These are phyloP conservation scores for Saccharomycopsis vini DNA, from an alignment of 805 yeast genomes.

Conservation along the genomic window DNA sequence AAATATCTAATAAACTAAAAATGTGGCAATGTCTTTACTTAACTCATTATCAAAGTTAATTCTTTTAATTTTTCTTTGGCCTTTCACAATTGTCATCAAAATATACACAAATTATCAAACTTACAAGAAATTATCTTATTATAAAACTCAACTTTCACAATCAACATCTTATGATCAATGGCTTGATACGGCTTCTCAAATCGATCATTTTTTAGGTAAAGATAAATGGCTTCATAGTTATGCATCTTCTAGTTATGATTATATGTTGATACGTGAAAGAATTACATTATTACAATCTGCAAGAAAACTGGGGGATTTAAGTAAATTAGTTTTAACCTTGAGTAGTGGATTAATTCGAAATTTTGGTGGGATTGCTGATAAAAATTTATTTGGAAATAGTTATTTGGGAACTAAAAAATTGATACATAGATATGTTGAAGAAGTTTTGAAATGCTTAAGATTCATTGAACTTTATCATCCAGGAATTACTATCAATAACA, in stretches of 20 bases:
- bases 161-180: constrained; percentile 63
- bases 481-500: too few species aligned
- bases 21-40: constrained; percentile 2
- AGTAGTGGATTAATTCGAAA: constrained; percentile 81
- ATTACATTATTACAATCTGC: constrained; percentile 55
- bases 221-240: constrained; percentile 66
- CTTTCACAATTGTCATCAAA: constrained; percentile 15
- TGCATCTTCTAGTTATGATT: constrained; percentile 38
- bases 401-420: constrained; percentile 82
- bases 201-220: constrained; percentile 45
- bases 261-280: constrained; percentile 69
- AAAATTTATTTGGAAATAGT: constrained; percentile 68
- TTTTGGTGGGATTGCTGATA: constrained; percentile 83
- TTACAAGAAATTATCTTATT: constrained; percentile 1
- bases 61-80: constrained; percentile 15
- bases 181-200: constrained; percentile 42
- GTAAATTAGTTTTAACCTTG: constrained; percentile 52
- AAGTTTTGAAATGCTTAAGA: constrained; percentile 60
- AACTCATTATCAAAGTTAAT: constrained; percentile 10
- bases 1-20: too few species aligned
- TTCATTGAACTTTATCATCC: constrained; percentile 42
- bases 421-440: constrained; percentile 79
- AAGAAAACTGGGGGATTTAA: constrained; percentile 47
- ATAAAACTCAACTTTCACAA: constrained; percentile 19
- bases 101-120: constrained; percentile 14